Percentiles rank a stretch among this genome's conserved stretches.
phyloP scores from a whole-genome alignment of 371 early-diverging fungal genomes.

The Mucor racemosus region DNA sequence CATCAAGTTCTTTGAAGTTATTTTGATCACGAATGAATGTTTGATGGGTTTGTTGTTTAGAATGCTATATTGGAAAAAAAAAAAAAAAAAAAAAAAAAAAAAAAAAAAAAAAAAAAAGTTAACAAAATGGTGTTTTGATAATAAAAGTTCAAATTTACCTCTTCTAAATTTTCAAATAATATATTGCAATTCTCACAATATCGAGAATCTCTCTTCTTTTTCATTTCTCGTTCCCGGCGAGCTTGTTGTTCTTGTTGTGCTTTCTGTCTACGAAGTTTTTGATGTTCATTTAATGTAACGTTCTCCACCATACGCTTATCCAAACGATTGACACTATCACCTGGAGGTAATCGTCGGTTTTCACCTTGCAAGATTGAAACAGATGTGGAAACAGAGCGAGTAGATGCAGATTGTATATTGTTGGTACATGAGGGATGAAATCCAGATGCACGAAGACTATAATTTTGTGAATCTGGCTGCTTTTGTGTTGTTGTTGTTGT shows the following conservation, averaged over 20 bases:
- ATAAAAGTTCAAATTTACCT: no score
- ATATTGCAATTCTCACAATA: conserved; percentile 51
- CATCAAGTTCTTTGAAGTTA: conserved; percentile 44
- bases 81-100: no score
- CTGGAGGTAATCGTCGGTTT: conserved; percentile 21
- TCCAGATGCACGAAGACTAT: conserved; percentile 25
- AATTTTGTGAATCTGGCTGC: conserved; percentile 18
- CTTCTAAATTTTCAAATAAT: conserved; percentile 29
- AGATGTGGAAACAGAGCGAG: no score
- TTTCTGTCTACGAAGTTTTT: conserved; percentile 10
- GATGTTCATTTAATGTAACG: conserved; percentile 14
- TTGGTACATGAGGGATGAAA: conserved; percentile 26
- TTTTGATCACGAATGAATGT: conserved; percentile 38
- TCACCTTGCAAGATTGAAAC: conserved; percentile 12
- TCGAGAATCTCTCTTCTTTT: conserved; percentile 17
- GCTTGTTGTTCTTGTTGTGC: conserved; percentile 13
- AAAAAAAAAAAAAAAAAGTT: no score
- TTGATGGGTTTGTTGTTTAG: conserved; percentile 37
- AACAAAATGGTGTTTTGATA: no score
- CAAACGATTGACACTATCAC: conserved; percentile 36
- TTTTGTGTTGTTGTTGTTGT: no score
- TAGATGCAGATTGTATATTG: conserved; percentile 15
- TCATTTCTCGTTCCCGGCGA: conserved; percentile 12
- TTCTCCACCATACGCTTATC: conserved; percentile 42
- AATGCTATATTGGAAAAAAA: no score